These are phyloP conservation scores for Helotiales sp. DNA, from an alignment of 2,329 filamentous ascomycete species.

Conservation along the genomic window DNA sequence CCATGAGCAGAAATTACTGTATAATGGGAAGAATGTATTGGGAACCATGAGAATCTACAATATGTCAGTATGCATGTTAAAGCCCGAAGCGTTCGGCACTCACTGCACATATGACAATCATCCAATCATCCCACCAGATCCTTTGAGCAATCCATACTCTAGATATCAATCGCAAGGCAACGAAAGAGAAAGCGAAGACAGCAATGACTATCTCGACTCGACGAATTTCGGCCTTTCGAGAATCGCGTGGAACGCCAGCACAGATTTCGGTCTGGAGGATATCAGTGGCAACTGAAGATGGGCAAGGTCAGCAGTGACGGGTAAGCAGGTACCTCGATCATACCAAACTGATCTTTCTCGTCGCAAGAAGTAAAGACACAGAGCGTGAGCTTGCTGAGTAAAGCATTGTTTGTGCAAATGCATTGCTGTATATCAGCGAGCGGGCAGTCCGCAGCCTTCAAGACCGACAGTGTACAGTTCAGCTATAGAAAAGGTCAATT, in stretches of 20 bases:
- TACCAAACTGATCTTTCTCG: conserved; percentile 15
- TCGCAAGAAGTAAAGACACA: conserved; percentile 17
- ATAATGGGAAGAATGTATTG: conserved; percentile 16
- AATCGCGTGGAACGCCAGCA: conserved; percentile 11
- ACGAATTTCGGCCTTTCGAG: conserved; percentile 16
- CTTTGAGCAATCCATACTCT: conserved; percentile 14
- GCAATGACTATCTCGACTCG: conserved; percentile 13
- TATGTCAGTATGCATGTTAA: background rate
- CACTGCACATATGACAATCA: conserved; percentile 14
- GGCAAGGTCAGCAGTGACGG: background rate
- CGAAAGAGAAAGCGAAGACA: conserved; percentile 15
- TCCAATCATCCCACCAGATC: conserved; percentile 25
- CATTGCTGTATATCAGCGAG: conserved; percentile 7
- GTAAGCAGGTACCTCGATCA: background rate
- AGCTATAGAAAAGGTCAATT: background rate
- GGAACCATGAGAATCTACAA: conserved; percentile 20
- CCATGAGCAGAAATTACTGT: too few species aligned
- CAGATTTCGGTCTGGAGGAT: conserved; percentile 20
- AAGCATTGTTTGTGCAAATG: conserved; percentile 15
- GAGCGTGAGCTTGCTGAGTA: conserved; percentile 12
- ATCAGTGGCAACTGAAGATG: conserved; percentile 1
- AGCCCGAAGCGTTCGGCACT: conserved; percentile 1
- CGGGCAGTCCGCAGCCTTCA: background rate
- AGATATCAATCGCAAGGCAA: conserved; percentile 20
- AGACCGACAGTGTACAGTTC: background rate